Base-by-base conservation (phyloP, 441 rosid species). In the Pelargonium fulgidum region DNA sequence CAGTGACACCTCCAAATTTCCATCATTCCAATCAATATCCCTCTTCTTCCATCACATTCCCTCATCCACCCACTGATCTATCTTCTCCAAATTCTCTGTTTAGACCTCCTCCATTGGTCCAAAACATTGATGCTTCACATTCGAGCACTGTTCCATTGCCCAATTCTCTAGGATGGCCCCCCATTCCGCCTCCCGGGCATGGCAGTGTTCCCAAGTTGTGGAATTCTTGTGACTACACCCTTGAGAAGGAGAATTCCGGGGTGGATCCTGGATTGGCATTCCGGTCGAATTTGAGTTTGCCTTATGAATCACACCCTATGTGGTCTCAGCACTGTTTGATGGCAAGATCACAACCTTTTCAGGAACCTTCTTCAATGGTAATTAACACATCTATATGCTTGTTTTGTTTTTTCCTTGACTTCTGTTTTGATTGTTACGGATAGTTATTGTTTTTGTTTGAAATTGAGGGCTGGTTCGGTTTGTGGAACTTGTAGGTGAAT, bases 291-390 rank as follows among this genome's bases (percentile, higher is more conserved):
- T 20, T 59, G 33, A 59, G 33, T 22, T 59, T 59, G 33, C 63
- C 63, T 59, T 20, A 59, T 22, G 63, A 22, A 59, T 59, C 63
- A 7, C 81, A 74, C 56, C 77, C 81, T 50, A 48, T 69, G 45
- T 78, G 80, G 83, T 76, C 83, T 75, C 76, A 68, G 8, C 79
- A 81, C 56, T 45, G 78, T 70, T 65, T 66, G 72, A 68, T 75
- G 71, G 84, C 70, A 26, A 75, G 80, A 77, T 67, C 75, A 56
- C 73, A 75, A 3, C 74, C 64, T 29, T 75, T 72, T 63, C 77
- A 74, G 4, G 33, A 59, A 3, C 63, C 63, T 59, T 59, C 33
- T 59, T 59, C 63, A 20, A 20, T 59, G 63, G 63, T 33, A 33
- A 33, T 33, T 59, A 59, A 59, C 10, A 44, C 48, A 44, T 44